Evolutionary conservation across 2,329 filamentous ascomycete species (phyloP).

Genomic region (Leptographium galeiforme): DNA sequence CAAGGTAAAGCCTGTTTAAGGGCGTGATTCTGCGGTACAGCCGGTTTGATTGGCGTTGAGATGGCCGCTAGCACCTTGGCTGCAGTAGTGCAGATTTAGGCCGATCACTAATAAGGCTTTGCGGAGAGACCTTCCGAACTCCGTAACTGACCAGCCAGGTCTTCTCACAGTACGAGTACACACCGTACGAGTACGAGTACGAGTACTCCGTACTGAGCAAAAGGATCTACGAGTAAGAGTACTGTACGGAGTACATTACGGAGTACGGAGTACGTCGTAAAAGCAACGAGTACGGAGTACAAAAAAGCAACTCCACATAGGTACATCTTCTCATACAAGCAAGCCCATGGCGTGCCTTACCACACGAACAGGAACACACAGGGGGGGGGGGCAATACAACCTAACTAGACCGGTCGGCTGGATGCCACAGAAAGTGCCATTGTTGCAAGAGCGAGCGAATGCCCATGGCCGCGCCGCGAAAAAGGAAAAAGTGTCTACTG

Average conservation of each 20-base stretch:
- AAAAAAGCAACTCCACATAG: too few relatives aligned
- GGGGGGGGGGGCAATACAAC: background rate
- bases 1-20: background rate
- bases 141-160: background rate
- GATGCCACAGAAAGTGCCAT: background rate
- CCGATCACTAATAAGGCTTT: slow-evolving; percentile 1
- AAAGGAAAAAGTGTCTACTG: background rate
- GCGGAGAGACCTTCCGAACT: background rate
- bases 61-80: background rate
- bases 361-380: background rate
- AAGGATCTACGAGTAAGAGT: too few relatives aligned
- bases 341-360: too few relatives aligned
- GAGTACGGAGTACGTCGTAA: too few relatives aligned
- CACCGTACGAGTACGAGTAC: background rate
- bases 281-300: too few relatives aligned
- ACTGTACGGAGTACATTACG: too few relatives aligned
- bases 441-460: background rate
- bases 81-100: background rate
- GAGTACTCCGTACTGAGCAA: too few relatives aligned
- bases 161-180: too few relatives aligned
- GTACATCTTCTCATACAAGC: too few relatives aligned
- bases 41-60: background rate
- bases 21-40: too few relatives aligned
- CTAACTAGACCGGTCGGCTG: background rate
- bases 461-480: background rate